phyloP scores from a whole-genome alignment of 805 yeast species.

The Yarrowia sp. region DNA sequence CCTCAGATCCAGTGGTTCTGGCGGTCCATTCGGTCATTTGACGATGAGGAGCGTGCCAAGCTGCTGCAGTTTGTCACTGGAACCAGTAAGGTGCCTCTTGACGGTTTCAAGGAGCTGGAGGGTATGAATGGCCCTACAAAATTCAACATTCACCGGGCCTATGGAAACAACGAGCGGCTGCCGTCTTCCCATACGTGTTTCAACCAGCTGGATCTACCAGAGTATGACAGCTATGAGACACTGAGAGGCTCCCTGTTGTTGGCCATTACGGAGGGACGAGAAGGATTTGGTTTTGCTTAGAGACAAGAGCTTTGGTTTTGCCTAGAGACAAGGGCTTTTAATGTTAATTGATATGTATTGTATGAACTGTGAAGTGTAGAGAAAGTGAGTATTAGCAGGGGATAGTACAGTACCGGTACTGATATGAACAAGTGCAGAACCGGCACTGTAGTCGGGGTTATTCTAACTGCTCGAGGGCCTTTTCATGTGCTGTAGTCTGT shows the following conservation, averaged over 20 bases:
- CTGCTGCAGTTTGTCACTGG: slow-evolving; percentile 95
- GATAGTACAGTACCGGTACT: too few relatives aligned
- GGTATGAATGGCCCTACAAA: slow-evolving; percentile 85
- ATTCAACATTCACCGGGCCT: slow-evolving; percentile 86
- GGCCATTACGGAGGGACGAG: slow-evolving; percentile 92
- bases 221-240: slow-evolving; percentile 83
- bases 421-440: too few relatives aligned
- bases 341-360: slow-evolving; percentile 7
- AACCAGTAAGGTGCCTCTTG: slow-evolving; percentile 91
- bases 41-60: slow-evolving; percentile 89
- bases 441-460: too few relatives aligned
- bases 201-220: slow-evolving; percentile 91
- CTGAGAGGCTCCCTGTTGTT: slow-evolving; percentile 73
- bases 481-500: too few relatives aligned
- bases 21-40: slow-evolving; percentile 95
- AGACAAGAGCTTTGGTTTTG: slow-evolving; percentile 63
- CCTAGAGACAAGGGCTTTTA: slow-evolving; percentile 39
- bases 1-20: slow-evolving; percentile 95
- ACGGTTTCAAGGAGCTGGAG: slow-evolving; percentile 85
- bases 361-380: too few relatives aligned
- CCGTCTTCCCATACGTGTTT: slow-evolving; percentile 98
- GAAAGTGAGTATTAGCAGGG: too few relatives aligned
- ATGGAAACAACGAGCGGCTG: slow-evolving; percentile 77
- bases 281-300: slow-evolving; percentile 88
- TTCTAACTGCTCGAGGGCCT: too few relatives aligned